These are phyloP conservation scores for Naganishia vishniacii DNA, from an alignment of 768 basidiomycete species.

Conservation along the genomic window DNA sequence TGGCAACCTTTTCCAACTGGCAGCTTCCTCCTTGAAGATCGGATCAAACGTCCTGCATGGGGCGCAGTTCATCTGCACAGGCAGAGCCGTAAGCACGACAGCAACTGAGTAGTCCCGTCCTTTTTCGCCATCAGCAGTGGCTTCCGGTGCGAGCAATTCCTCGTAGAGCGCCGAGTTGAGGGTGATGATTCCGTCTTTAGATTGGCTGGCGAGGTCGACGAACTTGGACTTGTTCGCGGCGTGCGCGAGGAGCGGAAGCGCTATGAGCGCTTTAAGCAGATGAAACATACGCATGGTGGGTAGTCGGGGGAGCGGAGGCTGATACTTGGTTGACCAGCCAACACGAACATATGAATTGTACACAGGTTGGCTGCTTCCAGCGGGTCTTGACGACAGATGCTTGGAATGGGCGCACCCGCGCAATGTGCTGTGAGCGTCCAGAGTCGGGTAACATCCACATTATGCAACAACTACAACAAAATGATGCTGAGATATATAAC, in stretches of 20 bases:
- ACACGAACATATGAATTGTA: no score
- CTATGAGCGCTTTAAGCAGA: constrained; percentile 16
- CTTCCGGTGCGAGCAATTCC: constrained; percentile 56
- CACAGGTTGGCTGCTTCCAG: no score
- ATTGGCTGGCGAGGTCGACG: constrained; percentile 59
- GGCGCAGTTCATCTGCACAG: constrained; percentile 70
- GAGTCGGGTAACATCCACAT: no score
- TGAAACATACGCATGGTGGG: constrained; percentile 15
- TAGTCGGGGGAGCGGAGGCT: no score
- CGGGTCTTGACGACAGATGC: no score
- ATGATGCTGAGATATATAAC: no score
- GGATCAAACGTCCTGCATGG: constrained; percentile 92
- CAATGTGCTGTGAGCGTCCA: no score
- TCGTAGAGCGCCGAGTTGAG: constrained; percentile 73
- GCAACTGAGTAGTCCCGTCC: constrained; percentile 81
- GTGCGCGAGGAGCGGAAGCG: constrained; percentile 24
- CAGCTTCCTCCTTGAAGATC: constrained; percentile 70
- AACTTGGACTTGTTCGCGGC: constrained; percentile 55
- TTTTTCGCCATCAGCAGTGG: constrained; percentile 35
- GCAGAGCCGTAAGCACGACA: constrained; percentile 82
- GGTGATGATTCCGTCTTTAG: constrained; percentile 70
- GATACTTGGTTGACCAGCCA: no score
- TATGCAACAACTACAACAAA: no score
- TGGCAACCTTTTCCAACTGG: constrained; percentile 68
- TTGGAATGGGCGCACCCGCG: no score